phyloP scores from a whole-genome alignment of 768 basidiomycete species.

The Tremella yokohamensis region DNA sequence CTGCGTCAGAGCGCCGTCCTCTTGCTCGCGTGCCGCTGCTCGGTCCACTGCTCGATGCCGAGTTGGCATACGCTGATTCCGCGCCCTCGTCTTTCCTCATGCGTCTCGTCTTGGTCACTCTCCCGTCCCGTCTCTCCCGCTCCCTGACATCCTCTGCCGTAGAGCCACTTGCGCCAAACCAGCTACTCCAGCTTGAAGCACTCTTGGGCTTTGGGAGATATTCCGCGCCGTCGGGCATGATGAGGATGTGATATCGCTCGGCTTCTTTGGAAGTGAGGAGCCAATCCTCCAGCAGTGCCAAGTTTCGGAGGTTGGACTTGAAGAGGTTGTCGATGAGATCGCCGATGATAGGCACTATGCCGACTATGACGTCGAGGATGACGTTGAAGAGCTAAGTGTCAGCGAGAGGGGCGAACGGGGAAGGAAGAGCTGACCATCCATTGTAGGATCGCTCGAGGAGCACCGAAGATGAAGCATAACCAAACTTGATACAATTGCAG shows the following conservation, averaged over 20 bases:
- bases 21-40: no score
- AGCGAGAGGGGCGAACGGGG: background rate
- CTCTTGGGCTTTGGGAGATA: conserved; percentile 35
- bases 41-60: no score
- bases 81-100: conserved; percentile 44
- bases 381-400: conserved; percentile 39
- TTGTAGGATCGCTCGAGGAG: conserved; percentile 30
- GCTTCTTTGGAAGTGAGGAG: conserved; percentile 28
- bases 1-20: no score
- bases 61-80: no score
- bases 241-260: conserved; percentile 41
- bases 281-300: conserved; percentile 40
- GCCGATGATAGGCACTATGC: conserved; percentile 48
- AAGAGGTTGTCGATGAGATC: conserved; percentile 51
- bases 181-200: conserved; percentile 15
- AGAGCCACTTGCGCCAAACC: conserved; percentile 27
- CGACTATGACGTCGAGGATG: conserved; percentile 43
- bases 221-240: conserved; percentile 47
- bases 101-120: conserved; percentile 38
- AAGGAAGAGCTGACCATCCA: conserved; percentile 38
- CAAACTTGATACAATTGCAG: conserved; percentile 50
- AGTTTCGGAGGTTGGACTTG: conserved; percentile 50
- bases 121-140: conserved; percentile 24
- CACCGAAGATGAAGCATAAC: conserved; percentile 46
- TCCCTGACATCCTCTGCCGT: conserved; percentile 23